Conservation (phyloP, 495 filamentous ascomycete genomes). For the Neurospora sp. region DNA sequence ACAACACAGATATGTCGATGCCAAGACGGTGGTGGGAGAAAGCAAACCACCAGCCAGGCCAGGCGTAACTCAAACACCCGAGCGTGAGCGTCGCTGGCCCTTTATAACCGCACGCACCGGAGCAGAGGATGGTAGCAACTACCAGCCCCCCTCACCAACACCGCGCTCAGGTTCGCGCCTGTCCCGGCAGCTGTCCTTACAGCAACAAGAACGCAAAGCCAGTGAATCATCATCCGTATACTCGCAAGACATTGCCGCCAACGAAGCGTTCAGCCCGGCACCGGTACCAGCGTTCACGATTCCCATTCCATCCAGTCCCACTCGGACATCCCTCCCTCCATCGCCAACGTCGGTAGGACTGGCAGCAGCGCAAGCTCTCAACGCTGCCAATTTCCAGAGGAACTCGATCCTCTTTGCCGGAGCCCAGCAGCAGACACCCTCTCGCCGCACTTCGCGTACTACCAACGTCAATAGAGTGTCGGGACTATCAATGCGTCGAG, state of each 20-base stretch:
- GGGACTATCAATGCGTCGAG: not conserved
- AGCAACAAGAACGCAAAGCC: not conserved
- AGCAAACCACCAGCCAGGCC: not conserved
- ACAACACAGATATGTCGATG: not conserved
- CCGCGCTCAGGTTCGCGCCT: not conserved
- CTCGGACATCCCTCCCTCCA: not conserved
- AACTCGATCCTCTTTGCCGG: conserved; percentile 1
- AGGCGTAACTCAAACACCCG: not conserved
- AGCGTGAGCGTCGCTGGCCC: not conserved
- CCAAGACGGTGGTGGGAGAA: not conserved
- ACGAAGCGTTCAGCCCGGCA: not conserved
- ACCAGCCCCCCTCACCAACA: not conserved
- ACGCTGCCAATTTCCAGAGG: conserved; percentile 4
- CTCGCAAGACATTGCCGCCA: conserved; percentile 10
- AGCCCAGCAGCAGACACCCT: not conserved
- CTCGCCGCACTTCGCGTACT: not conserved
- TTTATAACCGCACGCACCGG: not conserved
- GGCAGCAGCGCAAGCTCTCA: conserved; percentile 2
- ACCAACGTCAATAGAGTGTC: not conserved
- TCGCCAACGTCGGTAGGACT: not conserved
- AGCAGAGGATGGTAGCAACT: not conserved
- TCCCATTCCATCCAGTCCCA: not conserved
- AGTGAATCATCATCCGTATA: conserved; percentile 19
- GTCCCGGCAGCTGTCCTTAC: not conserved
- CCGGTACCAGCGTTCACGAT: not conserved